A percentile compares a stretch with the other conserved stretches of the same genome.
Evolutionary conservation across 106 monocot genomes (phyloP).

Genomic region (Dendrobium chrysotoxum): DNA sequence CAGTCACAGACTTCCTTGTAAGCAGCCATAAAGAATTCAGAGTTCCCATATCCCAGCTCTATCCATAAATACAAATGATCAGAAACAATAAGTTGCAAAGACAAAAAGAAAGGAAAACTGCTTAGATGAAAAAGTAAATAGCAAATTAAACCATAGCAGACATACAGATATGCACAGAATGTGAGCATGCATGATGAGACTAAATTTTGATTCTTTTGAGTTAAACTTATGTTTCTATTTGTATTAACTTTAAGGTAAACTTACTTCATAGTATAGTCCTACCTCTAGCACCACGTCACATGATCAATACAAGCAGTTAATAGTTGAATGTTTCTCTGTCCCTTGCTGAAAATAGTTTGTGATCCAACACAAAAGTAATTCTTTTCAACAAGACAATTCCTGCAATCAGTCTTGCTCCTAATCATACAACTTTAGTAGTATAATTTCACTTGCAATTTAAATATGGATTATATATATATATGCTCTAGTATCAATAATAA

Average conservation of each 20-base stretch:
- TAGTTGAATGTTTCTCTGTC: neutral
- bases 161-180: neutral
- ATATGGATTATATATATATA: no score
- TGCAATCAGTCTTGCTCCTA: neutral
- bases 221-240: neutral
- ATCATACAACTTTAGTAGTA: neutral
- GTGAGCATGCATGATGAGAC: neutral
- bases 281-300: neutral
- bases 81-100: neutral
- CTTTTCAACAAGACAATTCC: neutral
- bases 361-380: neutral
- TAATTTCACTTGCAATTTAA: no score
- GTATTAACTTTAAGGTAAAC: neutral
- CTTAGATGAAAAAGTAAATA: neutral
- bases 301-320: neutral
- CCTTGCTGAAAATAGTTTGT: neutral
- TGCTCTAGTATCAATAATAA: no score
- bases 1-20: constrained; percentile 34
- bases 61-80: neutral
- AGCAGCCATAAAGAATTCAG: constrained; percentile 31
- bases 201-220: neutral
- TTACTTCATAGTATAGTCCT: neutral
- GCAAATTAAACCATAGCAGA: neutral
- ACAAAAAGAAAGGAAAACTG: neutral
- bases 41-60: constrained; percentile 40